These are phyloP conservation scores for Striga hermonthica DNA, from an alignment of 305 asterid species.

Conservation along the genomic window DNA sequence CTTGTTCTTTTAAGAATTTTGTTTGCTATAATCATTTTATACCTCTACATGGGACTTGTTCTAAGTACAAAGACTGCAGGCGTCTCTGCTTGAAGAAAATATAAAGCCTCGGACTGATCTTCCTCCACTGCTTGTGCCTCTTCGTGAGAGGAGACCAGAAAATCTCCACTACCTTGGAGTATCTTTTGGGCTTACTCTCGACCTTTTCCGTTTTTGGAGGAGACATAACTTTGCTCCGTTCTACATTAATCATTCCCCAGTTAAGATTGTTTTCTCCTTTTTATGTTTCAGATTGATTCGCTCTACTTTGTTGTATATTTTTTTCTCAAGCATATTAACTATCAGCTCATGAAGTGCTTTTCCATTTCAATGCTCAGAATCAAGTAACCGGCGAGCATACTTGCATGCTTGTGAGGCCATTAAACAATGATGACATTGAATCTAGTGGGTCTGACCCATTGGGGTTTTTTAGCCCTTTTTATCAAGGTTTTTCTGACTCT, in stretches of 20 bases:
- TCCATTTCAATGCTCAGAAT: constrained; percentile 47
- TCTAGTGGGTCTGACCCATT: constrained; percentile 51
- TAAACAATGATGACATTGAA: constrained; percentile 70
- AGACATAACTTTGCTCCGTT: constrained; percentile 85
- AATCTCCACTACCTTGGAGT: constrained; percentile 88
- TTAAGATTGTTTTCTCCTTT: constrained; percentile 37
- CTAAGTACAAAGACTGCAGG: constrained; percentile 41
- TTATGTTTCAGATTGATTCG: constrained; percentile 9
- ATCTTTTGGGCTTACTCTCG: constrained; percentile 83
- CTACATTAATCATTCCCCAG: constrained; percentile 68
- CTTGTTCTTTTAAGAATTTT: not conserved
- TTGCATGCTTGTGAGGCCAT: constrained; percentile 83
- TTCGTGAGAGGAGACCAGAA: constrained; percentile 76
- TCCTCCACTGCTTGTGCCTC: constrained; percentile 85
- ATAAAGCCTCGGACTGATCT: constrained; percentile 69
- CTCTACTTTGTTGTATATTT: not conserved
- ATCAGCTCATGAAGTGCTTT: constrained; percentile 25
- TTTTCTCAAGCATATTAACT: constrained; percentile 22
- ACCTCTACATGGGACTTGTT: not conserved
- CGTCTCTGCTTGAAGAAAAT: constrained; percentile 73
- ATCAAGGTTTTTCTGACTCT: constrained; percentile 50
- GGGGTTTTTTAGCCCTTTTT: constrained; percentile 67
- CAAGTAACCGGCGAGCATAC: constrained; percentile 80
- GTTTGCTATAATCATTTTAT: constrained; percentile 13
- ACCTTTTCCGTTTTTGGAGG: constrained; percentile 92